Conservation (phyloP, 1,284 basidiomycete species). For the Irpex sp. region DNA sequence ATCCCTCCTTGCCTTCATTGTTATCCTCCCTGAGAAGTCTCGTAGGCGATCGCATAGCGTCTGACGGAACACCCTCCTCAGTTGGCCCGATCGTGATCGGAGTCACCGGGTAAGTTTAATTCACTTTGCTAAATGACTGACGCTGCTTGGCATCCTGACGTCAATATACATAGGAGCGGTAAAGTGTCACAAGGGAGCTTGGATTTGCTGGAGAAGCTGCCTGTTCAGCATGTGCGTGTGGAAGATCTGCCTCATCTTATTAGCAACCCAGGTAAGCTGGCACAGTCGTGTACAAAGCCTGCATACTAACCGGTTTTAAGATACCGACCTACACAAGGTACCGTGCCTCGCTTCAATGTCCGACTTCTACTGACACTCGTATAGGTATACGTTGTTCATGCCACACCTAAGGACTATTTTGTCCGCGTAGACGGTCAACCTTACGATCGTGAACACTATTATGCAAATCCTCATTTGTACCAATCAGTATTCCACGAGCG, state of each 20-base stretch:
- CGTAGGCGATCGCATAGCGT: slow-evolving; percentile 48
- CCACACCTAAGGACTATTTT: slow-evolving; percentile 71
- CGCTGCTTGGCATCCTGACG: neutral
- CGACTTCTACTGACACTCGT: slow-evolving; percentile 4
- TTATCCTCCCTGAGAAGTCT: slow-evolving; percentile 55
- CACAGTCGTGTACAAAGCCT: no score
- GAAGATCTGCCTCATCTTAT: slow-evolving; percentile 57
- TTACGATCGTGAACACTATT: slow-evolving; percentile 73
- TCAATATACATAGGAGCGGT: slow-evolving; percentile 49
- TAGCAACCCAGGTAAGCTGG: slow-evolving; percentile 43
- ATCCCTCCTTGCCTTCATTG: slow-evolving; percentile 57
- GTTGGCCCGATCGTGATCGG: slow-evolving; percentile 80
- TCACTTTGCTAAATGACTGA: no score
- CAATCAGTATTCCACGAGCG: slow-evolving; percentile 65
- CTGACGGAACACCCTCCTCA: slow-evolving; percentile 56
- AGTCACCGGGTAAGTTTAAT: slow-evolving; percentile 74
- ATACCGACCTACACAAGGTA: slow-evolving; percentile 51
- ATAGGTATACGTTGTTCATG: slow-evolving; percentile 78
- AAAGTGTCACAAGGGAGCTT: slow-evolving; percentile 78
- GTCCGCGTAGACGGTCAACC: slow-evolving; percentile 45
- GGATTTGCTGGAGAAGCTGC: slow-evolving; percentile 70
- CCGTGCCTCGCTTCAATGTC: no score
- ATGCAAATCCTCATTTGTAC: slow-evolving; percentile 63
- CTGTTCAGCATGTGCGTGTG: slow-evolving; percentile 55
- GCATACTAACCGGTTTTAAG: no score